Percentiles rank a stretch among this genome's conserved stretches.
Evolutionary conservation across 2,329 filamentous ascomycete genomes (phyloP).

Genomic region (Trichoderma simmonsii): DNA sequence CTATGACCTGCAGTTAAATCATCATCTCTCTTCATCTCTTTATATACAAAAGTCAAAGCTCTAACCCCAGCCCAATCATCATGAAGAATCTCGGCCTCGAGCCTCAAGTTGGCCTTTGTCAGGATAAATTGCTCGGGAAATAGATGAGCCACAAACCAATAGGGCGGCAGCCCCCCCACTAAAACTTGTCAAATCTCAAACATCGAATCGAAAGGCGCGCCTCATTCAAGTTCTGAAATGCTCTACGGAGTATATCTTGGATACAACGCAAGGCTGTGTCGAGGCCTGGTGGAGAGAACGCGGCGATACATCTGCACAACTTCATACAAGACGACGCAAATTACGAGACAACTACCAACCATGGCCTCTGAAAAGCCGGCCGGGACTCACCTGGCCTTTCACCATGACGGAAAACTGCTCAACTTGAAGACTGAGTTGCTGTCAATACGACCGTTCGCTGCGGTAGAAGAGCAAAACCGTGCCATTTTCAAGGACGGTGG

Average conservation of each 20-base stretch:
- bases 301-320: neutral
- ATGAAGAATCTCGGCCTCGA: neutral
- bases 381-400: constrained; percentile 44
- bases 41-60: neutral
- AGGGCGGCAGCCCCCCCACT: constrained; percentile 12
- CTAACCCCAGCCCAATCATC: neutral
- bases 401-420: constrained; percentile 43
- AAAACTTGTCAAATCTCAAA: neutral
- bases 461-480: constrained; percentile 50
- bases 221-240: neutral
- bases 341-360: neutral
- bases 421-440: constrained; percentile 43
- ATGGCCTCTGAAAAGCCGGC: neutral
- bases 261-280: neutral
- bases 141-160: neutral
- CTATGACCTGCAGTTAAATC: neutral
- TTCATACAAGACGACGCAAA: neutral
- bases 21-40: neutral
- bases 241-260: neutral
- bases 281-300: neutral
- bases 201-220: neutral
- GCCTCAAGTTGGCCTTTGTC: too few species aligned
- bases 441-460: constrained; percentile 46
- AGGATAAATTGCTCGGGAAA: neutral
- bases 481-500: constrained; percentile 56